Evolutionary conservation across 202 grass and related monocot genomes (phyloP).

Genomic region (Elaeis oleifera): DNA sequence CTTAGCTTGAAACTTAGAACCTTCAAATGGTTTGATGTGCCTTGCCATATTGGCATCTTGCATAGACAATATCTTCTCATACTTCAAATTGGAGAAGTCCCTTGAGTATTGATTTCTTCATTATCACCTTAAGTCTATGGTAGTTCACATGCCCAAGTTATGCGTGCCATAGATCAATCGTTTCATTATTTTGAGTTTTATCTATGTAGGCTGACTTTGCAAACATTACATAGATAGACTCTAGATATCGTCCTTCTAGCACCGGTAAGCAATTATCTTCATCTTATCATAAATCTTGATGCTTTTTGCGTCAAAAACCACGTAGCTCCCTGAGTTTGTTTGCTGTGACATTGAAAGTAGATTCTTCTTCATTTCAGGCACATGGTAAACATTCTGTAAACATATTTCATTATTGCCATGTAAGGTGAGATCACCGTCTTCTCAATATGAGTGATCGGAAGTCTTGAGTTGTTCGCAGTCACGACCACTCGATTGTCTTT

Average conservation of each 20-base stretch:
- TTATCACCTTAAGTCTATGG: background rate
- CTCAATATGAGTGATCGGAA: background rate
- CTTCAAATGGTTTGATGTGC: constrained; percentile 11
- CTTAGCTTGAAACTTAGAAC: background rate
- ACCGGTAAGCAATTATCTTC: too few species aligned
- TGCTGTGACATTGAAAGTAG: background rate
- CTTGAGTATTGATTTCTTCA: background rate
- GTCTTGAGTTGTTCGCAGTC: background rate
- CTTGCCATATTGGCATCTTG: background rate
- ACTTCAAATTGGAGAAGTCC: constrained; percentile 6
- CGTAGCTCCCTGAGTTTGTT: background rate
- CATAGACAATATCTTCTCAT: background rate
- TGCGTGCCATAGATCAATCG: constrained; percentile 1
- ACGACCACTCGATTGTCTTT: background rate
- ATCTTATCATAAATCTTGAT: background rate
- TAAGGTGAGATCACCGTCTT: background rate
- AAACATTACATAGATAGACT: background rate
- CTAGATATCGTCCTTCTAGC: background rate
- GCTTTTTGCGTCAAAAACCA: constrained; percentile 1
- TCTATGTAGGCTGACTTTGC: constrained; percentile 7
- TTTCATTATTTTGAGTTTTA: constrained; percentile 10
- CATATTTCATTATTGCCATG: too few species aligned
- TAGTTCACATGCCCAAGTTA: constrained; percentile 8
- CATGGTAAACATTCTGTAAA: background rate
- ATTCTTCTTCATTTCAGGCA: background rate